A percentile compares a stretch with the other conserved stretches of the same genome.
phyloP scores from a whole-genome alignment of 139 green algal species.

The Eudorina sp. region DNA sequence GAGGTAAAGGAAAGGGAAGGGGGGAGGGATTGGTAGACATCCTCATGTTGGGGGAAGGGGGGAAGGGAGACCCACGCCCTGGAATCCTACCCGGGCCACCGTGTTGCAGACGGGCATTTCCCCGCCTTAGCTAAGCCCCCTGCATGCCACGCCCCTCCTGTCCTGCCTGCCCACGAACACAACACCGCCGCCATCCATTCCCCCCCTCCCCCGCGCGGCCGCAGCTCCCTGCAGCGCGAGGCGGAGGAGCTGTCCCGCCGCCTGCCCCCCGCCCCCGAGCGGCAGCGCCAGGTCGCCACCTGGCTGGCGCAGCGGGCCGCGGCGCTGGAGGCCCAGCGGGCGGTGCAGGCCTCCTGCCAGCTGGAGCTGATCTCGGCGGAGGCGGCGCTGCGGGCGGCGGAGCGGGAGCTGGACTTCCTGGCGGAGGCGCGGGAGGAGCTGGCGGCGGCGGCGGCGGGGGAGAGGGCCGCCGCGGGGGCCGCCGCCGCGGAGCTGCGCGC shows the following conservation, averaged over 20 bases:
- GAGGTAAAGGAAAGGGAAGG: background rate
- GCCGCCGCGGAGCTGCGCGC: conserved; percentile 19
- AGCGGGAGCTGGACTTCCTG: conserved; percentile 64
- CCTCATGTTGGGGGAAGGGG: background rate
- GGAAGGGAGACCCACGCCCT: too few species aligned
- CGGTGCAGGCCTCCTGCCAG: conserved; percentile 26
- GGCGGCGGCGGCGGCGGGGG: conserved; percentile 17
- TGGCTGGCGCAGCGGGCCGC: conserved; percentile 46
- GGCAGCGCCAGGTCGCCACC: conserved; percentile 41
- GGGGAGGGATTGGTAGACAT: background rate
- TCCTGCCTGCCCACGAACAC: too few species aligned
- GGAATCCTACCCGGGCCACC: too few species aligned
- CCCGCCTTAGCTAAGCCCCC: too few species aligned
- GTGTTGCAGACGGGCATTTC: too few species aligned
- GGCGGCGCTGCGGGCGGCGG: conserved; percentile 48
- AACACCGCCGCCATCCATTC: too few species aligned
- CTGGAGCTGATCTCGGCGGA: conserved; percentile 50
- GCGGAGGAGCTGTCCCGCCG: conserved; percentile 45
- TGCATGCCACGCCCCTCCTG: too few species aligned
- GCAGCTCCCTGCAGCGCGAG: conserved; percentile 51
- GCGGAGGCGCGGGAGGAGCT: conserved; percentile 46
- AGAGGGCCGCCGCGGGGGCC: background rate
- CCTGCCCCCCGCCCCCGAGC: conserved; percentile 50
- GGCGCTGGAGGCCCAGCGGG: conserved; percentile 44
- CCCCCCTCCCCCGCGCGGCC: background rate